Evolutionary conservation across 2,329 filamentous ascomycete species (phyloP).

Genomic region (Fusarium xylarioides): DNA sequence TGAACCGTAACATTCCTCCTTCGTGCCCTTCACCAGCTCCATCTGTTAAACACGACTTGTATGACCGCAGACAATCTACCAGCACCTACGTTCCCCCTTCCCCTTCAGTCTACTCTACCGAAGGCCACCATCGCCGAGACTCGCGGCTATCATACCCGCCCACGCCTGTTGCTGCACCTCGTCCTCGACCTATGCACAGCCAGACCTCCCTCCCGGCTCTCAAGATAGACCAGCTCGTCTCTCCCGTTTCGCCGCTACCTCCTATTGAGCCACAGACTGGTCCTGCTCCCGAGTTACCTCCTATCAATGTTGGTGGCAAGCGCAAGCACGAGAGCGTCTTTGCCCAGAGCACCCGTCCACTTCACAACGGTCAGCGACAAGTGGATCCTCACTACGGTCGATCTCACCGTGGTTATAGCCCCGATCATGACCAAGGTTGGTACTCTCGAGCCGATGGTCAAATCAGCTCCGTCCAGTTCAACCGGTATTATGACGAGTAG

Average conservation of each 20-base stretch:
- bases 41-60: constrained; percentile 46
- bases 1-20: constrained; percentile 43
- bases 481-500: constrained; percentile 41
- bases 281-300: constrained; percentile 39
- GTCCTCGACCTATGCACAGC: constrained; percentile 32
- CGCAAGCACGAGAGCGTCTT: constrained; percentile 51
- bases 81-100: constrained; percentile 52
- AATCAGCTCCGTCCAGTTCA: constrained; percentile 44
- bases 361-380: constrained; percentile 52
- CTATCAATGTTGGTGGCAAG: constrained; percentile 46
- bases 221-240: constrained; percentile 44
- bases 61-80: constrained; percentile 50
- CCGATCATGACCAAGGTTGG: constrained; percentile 45
- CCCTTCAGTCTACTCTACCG: constrained; percentile 46
- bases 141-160: constrained; percentile 44
- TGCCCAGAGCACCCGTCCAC: constrained; percentile 42
- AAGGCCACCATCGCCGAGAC: constrained; percentile 44
- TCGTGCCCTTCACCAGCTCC: constrained; percentile 45
- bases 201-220: constrained; percentile 48
- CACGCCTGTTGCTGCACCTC: constrained; percentile 42
- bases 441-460: constrained; percentile 51
- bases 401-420: constrained; percentile 35
- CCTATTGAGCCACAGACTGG: constrained; percentile 49
- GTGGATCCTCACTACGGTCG: constrained; percentile 45
- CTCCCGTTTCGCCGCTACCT: constrained; percentile 48